Conservation (phyloP, 352 stramenopile genomes). For the Blastocystis sp. region DNA sequence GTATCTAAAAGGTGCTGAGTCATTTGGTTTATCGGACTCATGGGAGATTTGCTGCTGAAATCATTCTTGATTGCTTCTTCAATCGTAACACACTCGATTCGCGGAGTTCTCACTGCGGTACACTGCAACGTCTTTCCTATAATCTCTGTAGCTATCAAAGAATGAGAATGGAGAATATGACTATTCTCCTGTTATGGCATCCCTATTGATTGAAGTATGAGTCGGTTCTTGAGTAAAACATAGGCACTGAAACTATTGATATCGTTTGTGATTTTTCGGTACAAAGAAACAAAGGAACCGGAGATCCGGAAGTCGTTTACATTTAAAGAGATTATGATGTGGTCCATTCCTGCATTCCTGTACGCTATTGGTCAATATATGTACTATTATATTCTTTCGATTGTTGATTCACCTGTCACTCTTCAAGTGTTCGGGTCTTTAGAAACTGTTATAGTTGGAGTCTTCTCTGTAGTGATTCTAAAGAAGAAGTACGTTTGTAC, state of each 20-base stretch:
- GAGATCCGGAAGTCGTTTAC: slow-evolving; percentile 24
- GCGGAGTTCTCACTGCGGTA: slow-evolving; percentile 33
- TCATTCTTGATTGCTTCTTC: slow-evolving; percentile 46
- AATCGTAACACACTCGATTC: slow-evolving; percentile 27
- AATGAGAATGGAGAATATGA: slow-evolving; percentile 45
- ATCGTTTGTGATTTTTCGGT: slow-evolving; percentile 52
- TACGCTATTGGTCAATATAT: slow-evolving; percentile 52
- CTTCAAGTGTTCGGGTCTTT: slow-evolving; percentile 48
- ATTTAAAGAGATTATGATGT: slow-evolving; percentile 50
- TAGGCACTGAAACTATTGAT: slow-evolving; percentile 40
- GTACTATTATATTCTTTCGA: slow-evolving; percentile 59
- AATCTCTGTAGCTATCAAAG: slow-evolving; percentile 37
- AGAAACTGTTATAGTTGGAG: slow-evolving; percentile 50
- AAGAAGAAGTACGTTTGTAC: slow-evolving; percentile 18
- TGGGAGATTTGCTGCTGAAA: background rate
- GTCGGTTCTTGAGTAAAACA: background rate
- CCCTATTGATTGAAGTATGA: slow-evolving; percentile 28
- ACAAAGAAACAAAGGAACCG: background rate
- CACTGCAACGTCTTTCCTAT: background rate
- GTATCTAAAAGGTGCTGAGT: background rate
- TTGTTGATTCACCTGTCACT: slow-evolving; percentile 34
- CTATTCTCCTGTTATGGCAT: slow-evolving; percentile 43
- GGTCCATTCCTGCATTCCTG: slow-evolving; percentile 40
- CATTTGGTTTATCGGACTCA: background rate
- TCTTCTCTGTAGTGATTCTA: slow-evolving; percentile 43